These are phyloP conservation scores for Albugo laibachii DNA, from an alignment of 352 stramenopile species.

Conservation along the genomic window DNA sequence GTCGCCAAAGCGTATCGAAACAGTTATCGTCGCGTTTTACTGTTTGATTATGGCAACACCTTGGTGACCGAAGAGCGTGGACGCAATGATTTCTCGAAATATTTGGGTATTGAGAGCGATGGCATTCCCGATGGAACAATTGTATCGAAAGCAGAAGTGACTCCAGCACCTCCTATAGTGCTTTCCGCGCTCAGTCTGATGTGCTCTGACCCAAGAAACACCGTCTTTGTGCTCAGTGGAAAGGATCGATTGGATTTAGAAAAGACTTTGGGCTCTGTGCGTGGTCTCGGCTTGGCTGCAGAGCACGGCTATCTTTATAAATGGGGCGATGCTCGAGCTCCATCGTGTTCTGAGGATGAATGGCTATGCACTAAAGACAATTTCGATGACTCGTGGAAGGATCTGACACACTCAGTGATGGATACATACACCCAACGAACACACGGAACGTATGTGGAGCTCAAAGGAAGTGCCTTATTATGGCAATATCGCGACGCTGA, in stretches of 20 bases:
- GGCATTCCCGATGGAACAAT: constrained; percentile 14
- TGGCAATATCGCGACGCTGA: constrained; percentile 99
- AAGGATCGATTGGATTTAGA: constrained; percentile 90
- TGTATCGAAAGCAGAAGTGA: constrained; percentile 16
- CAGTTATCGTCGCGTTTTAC: constrained; percentile 80
- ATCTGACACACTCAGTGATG: constrained; percentile 95
- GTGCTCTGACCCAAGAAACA: constrained; percentile 90
- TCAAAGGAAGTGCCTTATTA: constrained; percentile 95
- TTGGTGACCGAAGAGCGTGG: constrained; percentile 75
- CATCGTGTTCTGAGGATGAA: constrained; percentile 13
- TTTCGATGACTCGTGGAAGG: constrained; percentile 93
- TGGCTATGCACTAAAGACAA: constrained; percentile 78
- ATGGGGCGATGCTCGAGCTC: constrained; percentile 44
- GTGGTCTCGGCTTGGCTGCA: constrained; percentile 88
- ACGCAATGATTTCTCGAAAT: constrained; percentile 65
- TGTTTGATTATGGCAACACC: constrained; percentile 98
- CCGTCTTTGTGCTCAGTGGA: constrained; percentile 97
- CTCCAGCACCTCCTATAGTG: constrained; percentile 45
- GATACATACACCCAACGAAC: constrained; percentile 97
- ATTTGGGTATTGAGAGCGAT: constrained; percentile 22
- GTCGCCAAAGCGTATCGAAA: constrained; percentile 81
- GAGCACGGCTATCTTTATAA: constrained; percentile 99
- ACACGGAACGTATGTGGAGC: constrained; percentile 98
- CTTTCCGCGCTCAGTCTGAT: constrained; percentile 80
- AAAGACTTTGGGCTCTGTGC: constrained; percentile 85